Evolutionary conservation across 768 basidiomycete genomes (phyloP).

Genomic region (Amanita exitialis): DNA sequence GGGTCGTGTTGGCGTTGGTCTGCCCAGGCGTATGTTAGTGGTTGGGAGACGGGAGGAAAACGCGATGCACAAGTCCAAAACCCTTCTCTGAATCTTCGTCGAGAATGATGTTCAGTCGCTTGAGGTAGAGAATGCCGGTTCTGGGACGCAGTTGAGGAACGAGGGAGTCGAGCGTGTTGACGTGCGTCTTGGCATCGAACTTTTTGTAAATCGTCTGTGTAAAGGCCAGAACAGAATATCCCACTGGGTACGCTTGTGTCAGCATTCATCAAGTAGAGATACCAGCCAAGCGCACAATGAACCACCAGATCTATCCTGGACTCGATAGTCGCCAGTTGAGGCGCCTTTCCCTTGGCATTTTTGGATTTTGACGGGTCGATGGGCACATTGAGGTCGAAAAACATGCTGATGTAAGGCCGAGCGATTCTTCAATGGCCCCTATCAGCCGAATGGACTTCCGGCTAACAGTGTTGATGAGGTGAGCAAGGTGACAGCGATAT

Average conservation of each 20-base stretch:
- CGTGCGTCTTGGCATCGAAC: conserved; percentile 61
- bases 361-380: conserved; percentile 31
- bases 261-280: neutral
- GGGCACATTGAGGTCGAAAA: conserved; percentile 60
- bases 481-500: too few species aligned
- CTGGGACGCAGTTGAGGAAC: conserved; percentile 52
- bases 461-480: too few species aligned
- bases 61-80: conserved; percentile 55
- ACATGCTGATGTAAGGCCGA: conserved; percentile 27
- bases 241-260: conserved; percentile 41
- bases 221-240: conserved; percentile 75
- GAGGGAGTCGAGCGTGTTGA: conserved; percentile 51
- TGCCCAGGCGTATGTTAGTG: conserved; percentile 16
- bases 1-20: conserved; percentile 59
- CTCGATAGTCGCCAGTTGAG: conserved; percentile 45
- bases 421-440: too few species aligned
- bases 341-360: conserved; percentile 45
- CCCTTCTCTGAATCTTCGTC: conserved; percentile 84
- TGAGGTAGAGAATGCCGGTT: conserved; percentile 54
- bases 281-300: conserved; percentile 43
- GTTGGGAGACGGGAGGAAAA: neutral
- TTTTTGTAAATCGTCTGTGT: conserved; percentile 64
- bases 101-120: conserved; percentile 69
- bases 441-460: too few species aligned
- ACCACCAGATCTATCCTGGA: conserved; percentile 57